These are phyloP conservation scores for Microbotryomycetes sp. DNA, from an alignment of 1,284 basidiomycete species.

Conservation along the genomic window DNA sequence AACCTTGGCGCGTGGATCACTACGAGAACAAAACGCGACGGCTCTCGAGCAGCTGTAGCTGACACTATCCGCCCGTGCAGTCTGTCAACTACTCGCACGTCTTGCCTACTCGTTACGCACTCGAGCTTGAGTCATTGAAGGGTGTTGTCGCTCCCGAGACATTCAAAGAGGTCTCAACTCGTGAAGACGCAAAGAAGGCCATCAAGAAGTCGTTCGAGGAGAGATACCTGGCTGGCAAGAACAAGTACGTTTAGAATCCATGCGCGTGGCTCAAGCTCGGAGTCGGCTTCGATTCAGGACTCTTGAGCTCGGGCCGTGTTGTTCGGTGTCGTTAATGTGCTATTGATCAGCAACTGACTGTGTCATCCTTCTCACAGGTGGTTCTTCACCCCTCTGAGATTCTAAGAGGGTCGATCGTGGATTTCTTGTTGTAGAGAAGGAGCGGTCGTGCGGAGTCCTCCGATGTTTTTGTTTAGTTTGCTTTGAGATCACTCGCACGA, in stretches of 20 bases:
- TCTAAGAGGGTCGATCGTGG: too few relatives aligned
- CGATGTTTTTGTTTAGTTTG: too few relatives aligned
- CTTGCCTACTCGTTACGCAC: slow-evolving; percentile 92
- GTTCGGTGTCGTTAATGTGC: too few relatives aligned
- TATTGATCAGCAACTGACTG: too few relatives aligned
- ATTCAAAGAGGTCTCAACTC: slow-evolving; percentile 88
- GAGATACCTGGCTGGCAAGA: slow-evolving; percentile 80
- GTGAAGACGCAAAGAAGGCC: slow-evolving; percentile 88
- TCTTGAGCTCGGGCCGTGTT: too few relatives aligned
- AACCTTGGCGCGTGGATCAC: not conserved
- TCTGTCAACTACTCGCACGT: slow-evolving; percentile 92
- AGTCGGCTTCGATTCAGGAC: not conserved
- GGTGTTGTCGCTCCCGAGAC: slow-evolving; percentile 72
- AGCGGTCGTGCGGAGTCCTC: too few relatives aligned
- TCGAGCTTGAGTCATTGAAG: slow-evolving; percentile 89
- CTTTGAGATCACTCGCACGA: too few relatives aligned
- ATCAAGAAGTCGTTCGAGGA: slow-evolving; percentile 95
- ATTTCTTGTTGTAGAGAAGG: too few relatives aligned
- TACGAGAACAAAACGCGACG: not conserved
- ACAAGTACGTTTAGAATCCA: slow-evolving; percentile 50
- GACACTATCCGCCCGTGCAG: slow-evolving; percentile 48
- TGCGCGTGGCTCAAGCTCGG: not conserved
- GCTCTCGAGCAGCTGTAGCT: too few relatives aligned
- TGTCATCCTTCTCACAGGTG: slow-evolving; percentile 45
- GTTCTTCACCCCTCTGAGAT: slow-evolving; percentile 75